Base-by-base conservation (phyloP, 2,329 filamentous ascomycete genomes). In the Helicocarpus griseus region DNA sequence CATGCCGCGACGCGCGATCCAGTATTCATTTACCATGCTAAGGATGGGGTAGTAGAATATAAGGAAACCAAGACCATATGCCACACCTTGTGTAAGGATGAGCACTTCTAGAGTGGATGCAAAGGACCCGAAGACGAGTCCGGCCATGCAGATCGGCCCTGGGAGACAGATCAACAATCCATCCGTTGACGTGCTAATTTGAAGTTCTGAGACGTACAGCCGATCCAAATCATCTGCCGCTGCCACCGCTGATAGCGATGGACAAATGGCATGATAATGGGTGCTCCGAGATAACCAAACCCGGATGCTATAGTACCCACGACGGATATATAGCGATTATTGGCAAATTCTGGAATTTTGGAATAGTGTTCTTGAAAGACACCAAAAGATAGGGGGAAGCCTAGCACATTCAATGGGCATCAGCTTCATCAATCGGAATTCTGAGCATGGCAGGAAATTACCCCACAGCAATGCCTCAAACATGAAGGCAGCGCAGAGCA, bases 11-110 rank as follows among this genome's bases (percentile, higher is more conserved):
- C 69, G 61, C 2, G 54, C 53, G 19, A 72, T 59, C 64, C 63
- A 72, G 55, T 57, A 72, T 50, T 73, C 69, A 52, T 72, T 67
- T 19, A 72, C 58, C 66, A 72, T 70, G 49, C 56, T 63, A 22
- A 72, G 49, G 38, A 71, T 67, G 7, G 70, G 60, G 26, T 58
- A 69, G 22, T 65, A 66, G 51, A 72, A 62, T 22, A 67, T 65
- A 7, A 68, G 54, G 52, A 72, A 72, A 1, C 71, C 69, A 0
- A 70, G 19, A 3, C 69, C 69, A 43, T 71, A 71, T 4, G 65
- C 57, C 1, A 72, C 61, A 6, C 70, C 70, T 53, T 72, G 71
- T 0, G 69, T 72, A 4, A 65, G 59, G 44, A 73, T 69, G 51
- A 71, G 63, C 1, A 51, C 57, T n/a, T 59, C 57, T 5, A 73